Evolutionary conservation across 768 basidiomycete species (phyloP).

Genomic region (Rhodosporidiobolus odoratus): DNA sequence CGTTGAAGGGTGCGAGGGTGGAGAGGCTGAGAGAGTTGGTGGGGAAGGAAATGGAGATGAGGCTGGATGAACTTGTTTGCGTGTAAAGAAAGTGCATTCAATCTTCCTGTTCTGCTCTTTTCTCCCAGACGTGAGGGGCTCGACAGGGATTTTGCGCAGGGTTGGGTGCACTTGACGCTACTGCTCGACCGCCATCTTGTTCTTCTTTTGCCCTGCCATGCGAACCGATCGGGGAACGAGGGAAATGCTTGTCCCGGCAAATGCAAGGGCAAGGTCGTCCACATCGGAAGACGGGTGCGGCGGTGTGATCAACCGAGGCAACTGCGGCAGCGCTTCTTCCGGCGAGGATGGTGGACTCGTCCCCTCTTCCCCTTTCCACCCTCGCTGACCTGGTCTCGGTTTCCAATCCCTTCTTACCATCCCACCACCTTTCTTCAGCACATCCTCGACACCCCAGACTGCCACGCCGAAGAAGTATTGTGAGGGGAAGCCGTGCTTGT

Average conservation of each 20-base stretch:
- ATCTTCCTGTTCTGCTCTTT: not conserved
- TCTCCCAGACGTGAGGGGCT: not conserved
- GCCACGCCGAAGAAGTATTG: conserved; percentile 33
- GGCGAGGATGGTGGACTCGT: not conserved
- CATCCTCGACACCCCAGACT: conserved; percentile 27
- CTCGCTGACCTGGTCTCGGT: conserved; percentile 10
- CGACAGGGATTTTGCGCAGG: not conserved
- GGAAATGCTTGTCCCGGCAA: conserved; percentile 20
- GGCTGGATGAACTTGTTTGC: not conserved
- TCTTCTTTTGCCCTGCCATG: not conserved
- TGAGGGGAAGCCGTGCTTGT: conserved; percentile 37
- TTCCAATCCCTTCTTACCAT: conserved; percentile 34
- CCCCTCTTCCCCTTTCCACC: not conserved
- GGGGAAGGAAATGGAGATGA: not conserved
- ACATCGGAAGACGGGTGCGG: not conserved
- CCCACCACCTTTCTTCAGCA: conserved; percentile 20
- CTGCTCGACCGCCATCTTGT: conserved; percentile 9
- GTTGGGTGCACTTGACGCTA: not conserved
- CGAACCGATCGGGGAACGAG: conserved; percentile 24
- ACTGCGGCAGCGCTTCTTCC: too few relatives aligned
- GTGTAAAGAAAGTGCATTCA: too few relatives aligned
- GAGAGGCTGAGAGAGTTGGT: conserved; percentile 3
- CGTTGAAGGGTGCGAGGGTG: not conserved
- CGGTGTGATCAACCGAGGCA: not conserved
- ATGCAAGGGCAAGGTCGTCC: conserved; percentile 7